These are phyloP conservation scores for Aspergillus asperescens DNA, from an alignment of 495 filamentous ascomycete genomes.

Conservation along the genomic window DNA sequence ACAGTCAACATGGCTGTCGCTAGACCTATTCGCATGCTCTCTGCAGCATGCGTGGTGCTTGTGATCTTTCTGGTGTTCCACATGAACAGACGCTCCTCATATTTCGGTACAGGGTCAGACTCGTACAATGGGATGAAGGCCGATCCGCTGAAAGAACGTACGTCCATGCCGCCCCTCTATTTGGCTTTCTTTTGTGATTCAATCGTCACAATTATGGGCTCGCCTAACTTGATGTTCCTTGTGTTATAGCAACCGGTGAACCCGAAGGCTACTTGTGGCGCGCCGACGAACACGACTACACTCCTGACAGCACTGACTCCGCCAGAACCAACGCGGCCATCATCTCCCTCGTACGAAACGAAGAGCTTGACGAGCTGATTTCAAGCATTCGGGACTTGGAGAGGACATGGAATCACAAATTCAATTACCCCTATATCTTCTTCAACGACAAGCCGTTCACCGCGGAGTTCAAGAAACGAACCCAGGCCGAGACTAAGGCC, in stretches of 20 bases:
- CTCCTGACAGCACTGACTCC: slow-evolving; percentile 64
- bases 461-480: slow-evolving; percentile 83
- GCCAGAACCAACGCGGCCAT: slow-evolving; percentile 88
- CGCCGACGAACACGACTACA: slow-evolving; percentile 64
- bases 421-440: slow-evolving; percentile 99
- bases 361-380: slow-evolving; percentile 77
- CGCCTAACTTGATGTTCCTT: background rate
- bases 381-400: slow-evolving; percentile 87
- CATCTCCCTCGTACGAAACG: slow-evolving; percentile 85
- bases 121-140: slow-evolving; percentile 50
- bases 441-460: slow-evolving; percentile 94
- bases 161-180: slow-evolving; percentile 25
- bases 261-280: slow-evolving; percentile 68
- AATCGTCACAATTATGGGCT: background rate
- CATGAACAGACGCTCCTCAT: slow-evolving; percentile 49
- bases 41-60: slow-evolving; percentile 60
- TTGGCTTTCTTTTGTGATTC: slow-evolving; percentile 1
- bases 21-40: slow-evolving; percentile 74
- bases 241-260: slow-evolving; percentile 64
- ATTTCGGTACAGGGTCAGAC: slow-evolving; percentile 27
- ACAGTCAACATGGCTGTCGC: slow-evolving; percentile 66
- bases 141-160: slow-evolving; percentile 83
- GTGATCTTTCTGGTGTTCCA: slow-evolving; percentile 71
- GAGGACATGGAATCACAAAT: slow-evolving; percentile 94
- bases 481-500: slow-evolving; percentile 74